Percentiles rank a stretch among this genome's conserved stretches.
These are phyloP conservation scores for Psilocybe cyanescens DNA, from an alignment of 768 basidiomycete species.

Conservation along the genomic window DNA sequence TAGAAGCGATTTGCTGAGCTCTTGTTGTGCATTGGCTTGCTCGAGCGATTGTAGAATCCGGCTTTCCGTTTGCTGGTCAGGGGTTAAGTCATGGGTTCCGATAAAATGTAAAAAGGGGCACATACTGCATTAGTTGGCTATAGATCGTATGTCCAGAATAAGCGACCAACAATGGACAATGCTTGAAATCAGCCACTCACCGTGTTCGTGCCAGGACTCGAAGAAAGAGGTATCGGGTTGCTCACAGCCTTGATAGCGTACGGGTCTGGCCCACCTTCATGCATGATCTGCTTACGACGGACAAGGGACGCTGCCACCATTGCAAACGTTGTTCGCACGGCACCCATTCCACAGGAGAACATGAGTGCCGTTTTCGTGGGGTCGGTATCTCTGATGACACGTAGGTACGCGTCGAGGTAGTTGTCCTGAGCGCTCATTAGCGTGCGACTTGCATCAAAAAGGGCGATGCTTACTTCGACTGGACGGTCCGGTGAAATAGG, in stretches of 20 bases:
- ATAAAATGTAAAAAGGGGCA: neutral
- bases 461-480: conserved; percentile 67
- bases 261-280: conserved; percentile 75
- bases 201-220: conserved; percentile 49
- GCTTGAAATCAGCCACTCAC: conserved; percentile 32
- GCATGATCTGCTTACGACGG: conserved; percentile 73
- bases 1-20: conserved; percentile 73
- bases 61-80: conserved; percentile 51
- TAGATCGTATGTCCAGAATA: no score
- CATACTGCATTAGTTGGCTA: conserved; percentile 18
- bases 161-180: no score
- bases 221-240: conserved; percentile 22
- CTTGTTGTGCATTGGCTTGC: conserved; percentile 80
- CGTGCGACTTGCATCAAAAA: no score
- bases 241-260: conserved; percentile 51
- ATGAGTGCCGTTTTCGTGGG: conserved; percentile 83
- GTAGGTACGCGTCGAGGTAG: conserved; percentile 92
- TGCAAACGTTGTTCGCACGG: conserved; percentile 93
- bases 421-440: no score
- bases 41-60: conserved; percentile 69
- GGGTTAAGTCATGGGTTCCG: neutral
- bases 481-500: conserved; percentile 94
- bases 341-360: conserved; percentile 97
- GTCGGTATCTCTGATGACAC: conserved; percentile 78
- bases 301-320: conserved; percentile 95